These are phyloP conservation scores for Striga asiatica DNA, from an alignment of 257 asterid genomes.

Conservation along the genomic window DNA sequence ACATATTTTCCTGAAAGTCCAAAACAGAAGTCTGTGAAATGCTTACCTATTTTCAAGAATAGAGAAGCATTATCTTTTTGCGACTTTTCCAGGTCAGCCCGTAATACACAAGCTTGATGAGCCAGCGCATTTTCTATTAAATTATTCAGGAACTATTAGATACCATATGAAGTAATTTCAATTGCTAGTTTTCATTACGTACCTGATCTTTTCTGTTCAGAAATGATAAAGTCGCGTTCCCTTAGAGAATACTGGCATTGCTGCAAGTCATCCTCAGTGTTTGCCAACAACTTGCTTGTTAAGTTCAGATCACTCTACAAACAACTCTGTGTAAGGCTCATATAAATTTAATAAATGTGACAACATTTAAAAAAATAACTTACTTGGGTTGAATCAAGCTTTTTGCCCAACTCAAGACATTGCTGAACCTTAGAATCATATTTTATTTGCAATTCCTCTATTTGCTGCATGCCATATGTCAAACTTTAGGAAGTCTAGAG, in stretches of 20 bases:
- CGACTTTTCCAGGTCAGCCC: conserved; percentile 74
- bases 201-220: conserved; percentile 87
- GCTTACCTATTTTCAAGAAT: conserved; percentile 53
- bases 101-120: conserved; percentile 70
- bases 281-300: conserved; percentile 44
- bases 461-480: conserved; percentile 33
- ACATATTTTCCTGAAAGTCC: not conserved
- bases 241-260: conserved; percentile 47
- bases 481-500: not conserved
- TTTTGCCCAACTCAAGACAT: conserved; percentile 47
- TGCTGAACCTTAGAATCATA: conserved; percentile 45
- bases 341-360: not conserved
- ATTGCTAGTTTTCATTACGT: conserved; percentile 3
- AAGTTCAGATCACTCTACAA: conserved; percentile 55
- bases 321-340: conserved; percentile 19
- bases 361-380: conserved; percentile 9
- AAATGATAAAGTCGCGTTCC: conserved; percentile 66
- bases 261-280: conserved; percentile 48
- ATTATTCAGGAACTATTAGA: conserved; percentile 11
- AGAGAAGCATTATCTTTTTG: conserved; percentile 53
- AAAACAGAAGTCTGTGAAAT: not conserved
- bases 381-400: conserved; percentile 60
- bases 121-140: conserved; percentile 64
- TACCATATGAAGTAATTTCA: conserved; percentile 2
- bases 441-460: conserved; percentile 49